A percentile compares a stretch with the other conserved stretches of the same genome.
These are phyloP conservation scores for Thalassiosira allenii DNA, from an alignment of 352 stramenopile species.

Conservation along the genomic window DNA sequence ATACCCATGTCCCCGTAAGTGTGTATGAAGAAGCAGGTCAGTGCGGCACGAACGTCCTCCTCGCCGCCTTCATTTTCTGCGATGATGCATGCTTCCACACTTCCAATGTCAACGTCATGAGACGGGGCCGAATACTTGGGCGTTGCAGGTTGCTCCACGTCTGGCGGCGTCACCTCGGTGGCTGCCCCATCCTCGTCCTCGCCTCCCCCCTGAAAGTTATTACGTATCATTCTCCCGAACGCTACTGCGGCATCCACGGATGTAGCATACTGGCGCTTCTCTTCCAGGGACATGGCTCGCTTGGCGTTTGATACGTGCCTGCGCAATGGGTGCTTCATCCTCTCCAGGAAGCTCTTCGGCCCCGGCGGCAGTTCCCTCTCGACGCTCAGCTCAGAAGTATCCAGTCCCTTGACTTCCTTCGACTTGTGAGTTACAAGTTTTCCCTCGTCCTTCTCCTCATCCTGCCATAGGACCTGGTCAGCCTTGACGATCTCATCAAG, in stretches of 20 bases:
- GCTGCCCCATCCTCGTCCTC: constrained; percentile 11
- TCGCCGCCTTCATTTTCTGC: constrained; percentile 61
- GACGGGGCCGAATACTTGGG: constrained; percentile 34
- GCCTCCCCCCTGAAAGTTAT: constrained; percentile 7
- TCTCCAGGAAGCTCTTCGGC: constrained; percentile 21
- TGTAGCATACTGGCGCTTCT: constrained; percentile 39
- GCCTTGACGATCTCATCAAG: constrained; percentile 61
- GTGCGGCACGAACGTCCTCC: constrained; percentile 53
- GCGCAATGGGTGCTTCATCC: constrained; percentile 27
- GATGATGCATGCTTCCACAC: constrained; percentile 27
- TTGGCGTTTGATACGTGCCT: not conserved
- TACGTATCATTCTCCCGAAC: constrained; percentile 59
- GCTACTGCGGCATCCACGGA: constrained; percentile 49
- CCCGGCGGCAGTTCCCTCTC: not conserved
- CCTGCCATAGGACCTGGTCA: constrained; percentile 52
- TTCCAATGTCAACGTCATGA: constrained; percentile 38
- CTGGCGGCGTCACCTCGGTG: not conserved
- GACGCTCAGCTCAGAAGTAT: not conserved
- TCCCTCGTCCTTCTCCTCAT: constrained; percentile 14
- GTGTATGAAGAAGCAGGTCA: constrained; percentile 63
- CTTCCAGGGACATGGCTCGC: constrained; percentile 28
- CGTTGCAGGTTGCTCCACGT: not conserved
- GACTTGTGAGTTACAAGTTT: constrained; percentile 21
- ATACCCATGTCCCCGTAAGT: constrained; percentile 67
- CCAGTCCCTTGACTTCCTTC: constrained; percentile 9